Conservation (phyloP, 495 filamentous ascomycete species). For the Entonaema liquescens region DNA sequence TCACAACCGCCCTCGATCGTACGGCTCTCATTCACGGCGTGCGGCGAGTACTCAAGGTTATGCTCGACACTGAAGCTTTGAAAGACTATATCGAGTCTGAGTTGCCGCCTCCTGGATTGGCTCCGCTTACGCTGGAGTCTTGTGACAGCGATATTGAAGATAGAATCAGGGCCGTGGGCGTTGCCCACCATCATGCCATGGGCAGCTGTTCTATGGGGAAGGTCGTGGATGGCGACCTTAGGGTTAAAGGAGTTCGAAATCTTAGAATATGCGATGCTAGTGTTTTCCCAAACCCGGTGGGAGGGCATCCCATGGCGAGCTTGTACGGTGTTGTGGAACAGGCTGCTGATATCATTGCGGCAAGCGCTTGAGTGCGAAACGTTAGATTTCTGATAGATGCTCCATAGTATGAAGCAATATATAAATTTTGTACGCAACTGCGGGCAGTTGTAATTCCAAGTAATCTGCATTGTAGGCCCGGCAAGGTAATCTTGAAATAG, state of each 20-base stretch:
- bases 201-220: slow-evolving; percentile 18
- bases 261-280: slow-evolving; percentile 54
- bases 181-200: slow-evolving; percentile 12
- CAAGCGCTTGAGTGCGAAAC: neutral
- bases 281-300: slow-evolving; percentile 43
- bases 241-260: slow-evolving; percentile 44
- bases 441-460: no score
- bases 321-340: slow-evolving; percentile 32
- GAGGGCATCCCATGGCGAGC: slow-evolving; percentile 23
- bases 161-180: slow-evolving; percentile 3
- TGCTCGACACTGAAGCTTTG: slow-evolving; percentile 8
- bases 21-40: slow-evolving; percentile 7
- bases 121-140: neutral
- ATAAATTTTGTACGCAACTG: no score
- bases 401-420: no score
- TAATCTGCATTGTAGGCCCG: no score
- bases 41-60: slow-evolving; percentile 6
- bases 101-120: neutral
- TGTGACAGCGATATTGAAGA: slow-evolving; percentile 13
- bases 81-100: slow-evolving; percentile 23
- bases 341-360: slow-evolving; percentile 24
- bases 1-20: slow-evolving; percentile 42
- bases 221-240: slow-evolving; percentile 46
- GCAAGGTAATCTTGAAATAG: no score
- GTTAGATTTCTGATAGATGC: neutral